Base-by-base conservation (phyloP, 2,329 filamentous ascomycete genomes). In the Cyclaneusma minus region DNA sequence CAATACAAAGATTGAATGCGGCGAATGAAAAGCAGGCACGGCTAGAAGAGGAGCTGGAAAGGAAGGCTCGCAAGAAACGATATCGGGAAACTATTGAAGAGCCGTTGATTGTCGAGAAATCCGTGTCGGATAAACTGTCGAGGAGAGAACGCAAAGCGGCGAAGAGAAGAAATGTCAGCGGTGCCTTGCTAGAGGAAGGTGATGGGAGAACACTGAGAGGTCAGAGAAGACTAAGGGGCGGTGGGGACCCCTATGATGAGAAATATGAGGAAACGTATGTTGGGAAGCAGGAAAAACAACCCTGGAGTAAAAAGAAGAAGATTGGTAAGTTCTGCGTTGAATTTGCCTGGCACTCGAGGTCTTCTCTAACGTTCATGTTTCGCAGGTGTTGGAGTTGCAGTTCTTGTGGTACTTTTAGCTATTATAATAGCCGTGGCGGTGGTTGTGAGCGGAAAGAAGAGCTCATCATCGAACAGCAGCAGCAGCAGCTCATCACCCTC, bases 351-450 rank as follows among this genome's bases (percentile, higher is more conserved):
- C 44, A 35, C 6, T 13, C 10, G 6, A 5, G 6, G 4, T 7
- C 15, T 10, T 6, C 10, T 4, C 14, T 16, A 13, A 26, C 32
- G 41, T 40, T 36, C 49, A n/a, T n/a, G n/a, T n/a, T 19, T 21
- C 21, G 16, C 14, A 41, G 39, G 37, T 55, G 68, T 79, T 33
- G 58, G 67, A 22, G 52, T 68, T 4, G 64, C 60, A 1, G 48
- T 64, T 4, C 42, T 62, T 8, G 40, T 69, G 7, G 44, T 75
- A 11, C 33, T 78, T 6, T 44, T 81, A 5, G 60, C 75, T 25
- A 68, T 84, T 32, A 64, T 81, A 39, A 72, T 82, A 24, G 62
- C 69, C 2, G 65, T 76, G 12, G 76, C 67, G 0, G 68, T 79
- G 3, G 64, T 72, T 5, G 66, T 72, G 21, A 70, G 64, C 36